Evolutionary conservation across 108 stramenopile genomes (phyloP), one percentile per base, ranked within the genome.

Genomic region (Aurantiochytrium sp.): DNA sequence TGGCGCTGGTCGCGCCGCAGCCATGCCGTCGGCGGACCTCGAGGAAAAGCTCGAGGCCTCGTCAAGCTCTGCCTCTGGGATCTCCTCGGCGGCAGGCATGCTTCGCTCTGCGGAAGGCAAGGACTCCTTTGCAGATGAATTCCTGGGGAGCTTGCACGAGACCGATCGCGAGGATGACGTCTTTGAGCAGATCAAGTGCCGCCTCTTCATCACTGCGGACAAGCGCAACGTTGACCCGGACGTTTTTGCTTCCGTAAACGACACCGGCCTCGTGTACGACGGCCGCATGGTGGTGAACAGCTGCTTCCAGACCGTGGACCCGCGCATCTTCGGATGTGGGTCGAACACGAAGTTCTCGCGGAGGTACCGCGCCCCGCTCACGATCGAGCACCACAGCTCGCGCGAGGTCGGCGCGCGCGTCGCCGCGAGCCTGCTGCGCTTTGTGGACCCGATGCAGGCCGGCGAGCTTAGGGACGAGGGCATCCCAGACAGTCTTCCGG

Each of bases 181-280:
- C 24, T 81, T 81, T 6, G 42, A 81, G 42, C 21, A 55, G 17
- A 54, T 90, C 17, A 4, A 69, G 27, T 87, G 86, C 55, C 50
- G 88, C 32, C 59, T 93, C 17, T 22, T 93, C 52, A 59, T 93
- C n/a, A 55, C 59, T 37, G 92, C 69, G n/a, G 92, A 88, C 41
- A 42, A 42, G 37, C 52, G 27, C 52, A 88, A 90, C 55, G 91
- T 91, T 17, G 90, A 90, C 68, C 89, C 89, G 0, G 91, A 89
- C 68, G 48, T 93, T 31, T 93, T 93, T 52, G 52, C 41, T 21
- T 91, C 92, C 31, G 90, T 90, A 1, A 93, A 92, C 68, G 68
- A 81, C n/a, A 87, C 90, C 54, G 93, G 92, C 30, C 86, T 93
- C 30, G 92, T 93, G 27, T 93, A 91, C 65, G 92, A 93, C 55